These are phyloP conservation scores for Mycena floridula DNA, from an alignment of 768 basidiomycete genomes.

Conservation along the genomic window DNA sequence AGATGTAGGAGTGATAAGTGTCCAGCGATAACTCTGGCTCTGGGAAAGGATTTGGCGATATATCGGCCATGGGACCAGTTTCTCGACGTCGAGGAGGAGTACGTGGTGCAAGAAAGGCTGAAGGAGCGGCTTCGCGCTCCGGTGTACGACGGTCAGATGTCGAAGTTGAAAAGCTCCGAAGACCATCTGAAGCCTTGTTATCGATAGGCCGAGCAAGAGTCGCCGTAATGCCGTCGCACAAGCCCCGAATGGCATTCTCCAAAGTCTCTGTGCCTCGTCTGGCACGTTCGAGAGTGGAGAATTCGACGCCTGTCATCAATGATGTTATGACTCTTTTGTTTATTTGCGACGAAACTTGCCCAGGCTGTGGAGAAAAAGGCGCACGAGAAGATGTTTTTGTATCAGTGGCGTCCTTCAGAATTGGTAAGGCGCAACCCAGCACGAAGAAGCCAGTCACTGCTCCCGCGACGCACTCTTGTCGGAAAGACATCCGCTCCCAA, in stretches of 20 bases:
- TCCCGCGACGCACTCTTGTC: slow-evolving; percentile 90
- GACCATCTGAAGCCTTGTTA: slow-evolving; percentile 1
- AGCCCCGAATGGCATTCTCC: slow-evolving; percentile 58
- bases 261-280: slow-evolving; percentile 66
- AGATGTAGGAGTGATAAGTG: slow-evolving; percentile 56
- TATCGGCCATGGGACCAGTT: slow-evolving; percentile 28
- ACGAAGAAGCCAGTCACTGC: slow-evolving; percentile 92
- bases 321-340: slow-evolving; percentile 65
- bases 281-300: slow-evolving; percentile 59
- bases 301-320: slow-evolving; percentile 72
- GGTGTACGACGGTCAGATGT: slow-evolving; percentile 31
- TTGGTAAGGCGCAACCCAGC: slow-evolving; percentile 38
- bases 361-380: slow-evolving; percentile 47
- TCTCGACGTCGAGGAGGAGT: slow-evolving; percentile 38
- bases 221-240: slow-evolving; percentile 57
- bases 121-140: slow-evolving; percentile 24
- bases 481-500: slow-evolving; percentile 96
- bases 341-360: slow-evolving; percentile 60
- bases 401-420: not conserved
- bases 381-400: slow-evolving; percentile 16
- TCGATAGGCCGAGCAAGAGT: slow-evolving; percentile 10
- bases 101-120: slow-evolving; percentile 33
- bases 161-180: not conserved
- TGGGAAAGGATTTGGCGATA: slow-evolving; percentile 62
- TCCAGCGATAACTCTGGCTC: slow-evolving; percentile 58